A percentile compares a stretch with the other conserved stretches of the same genome.
Evolutionary conservation across 1,139 yeast genomes (phyloP).

Genomic region (Suhomyces panamericanus): DNA sequence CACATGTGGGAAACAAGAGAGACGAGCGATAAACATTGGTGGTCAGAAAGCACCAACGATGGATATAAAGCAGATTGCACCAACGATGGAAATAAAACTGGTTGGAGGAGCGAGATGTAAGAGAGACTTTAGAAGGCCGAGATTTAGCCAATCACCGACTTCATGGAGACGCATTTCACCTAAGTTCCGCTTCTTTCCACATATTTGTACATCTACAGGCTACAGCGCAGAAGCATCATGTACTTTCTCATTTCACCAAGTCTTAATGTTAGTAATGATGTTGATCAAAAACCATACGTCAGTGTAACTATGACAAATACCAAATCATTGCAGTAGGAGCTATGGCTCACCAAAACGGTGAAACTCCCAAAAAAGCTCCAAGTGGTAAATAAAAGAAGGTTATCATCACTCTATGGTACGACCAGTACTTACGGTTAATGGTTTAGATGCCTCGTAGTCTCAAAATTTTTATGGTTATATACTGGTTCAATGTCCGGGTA

Average conservation of each 20-base stretch:
- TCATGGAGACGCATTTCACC: too few relatives aligned
- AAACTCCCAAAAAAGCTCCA: constrained; percentile 39
- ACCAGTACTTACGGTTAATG: constrained; percentile 4
- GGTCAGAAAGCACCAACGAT: constrained; percentile 99
- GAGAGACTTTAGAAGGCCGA: too few relatives aligned
- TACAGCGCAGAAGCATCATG: not conserved
- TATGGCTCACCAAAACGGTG: constrained; percentile 45
- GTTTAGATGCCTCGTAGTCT: not conserved
- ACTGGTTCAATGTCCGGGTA: constrained; percentile 12
- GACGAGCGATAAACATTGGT: too few relatives aligned
- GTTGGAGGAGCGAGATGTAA: too few relatives aligned
- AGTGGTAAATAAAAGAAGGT: constrained; percentile 33
- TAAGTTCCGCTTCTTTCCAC: not conserved
- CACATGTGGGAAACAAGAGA: too few relatives aligned
- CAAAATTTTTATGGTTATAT: constrained; percentile 4
- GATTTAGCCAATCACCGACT: constrained; percentile 91
- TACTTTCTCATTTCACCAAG: not conserved
- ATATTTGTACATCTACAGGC: not conserved
- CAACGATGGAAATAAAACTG: too few relatives aligned
- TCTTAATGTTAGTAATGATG: constrained; percentile 7
- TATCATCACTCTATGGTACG: constrained; percentile 23
- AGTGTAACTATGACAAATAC: constrained; percentile 56
- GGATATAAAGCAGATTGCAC: too few relatives aligned
- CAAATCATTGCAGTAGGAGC: constrained; percentile 48
- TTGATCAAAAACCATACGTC: constrained; percentile 26